Evolutionary conservation across 805 yeast genomes (phyloP).

Genomic region (Yamadazyma scolyti): DNA sequence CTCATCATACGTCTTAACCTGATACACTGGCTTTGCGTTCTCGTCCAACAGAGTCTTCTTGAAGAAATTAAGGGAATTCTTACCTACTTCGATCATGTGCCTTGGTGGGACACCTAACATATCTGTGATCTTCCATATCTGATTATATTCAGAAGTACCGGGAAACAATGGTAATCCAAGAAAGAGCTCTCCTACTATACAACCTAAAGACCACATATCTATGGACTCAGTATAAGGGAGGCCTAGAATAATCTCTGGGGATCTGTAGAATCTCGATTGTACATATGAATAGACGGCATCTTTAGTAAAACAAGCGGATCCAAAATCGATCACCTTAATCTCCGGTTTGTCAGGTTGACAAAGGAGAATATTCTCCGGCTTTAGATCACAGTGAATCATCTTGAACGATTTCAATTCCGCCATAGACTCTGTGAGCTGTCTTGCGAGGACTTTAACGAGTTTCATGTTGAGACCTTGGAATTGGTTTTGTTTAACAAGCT

Average conservation of each 20-base stretch:
- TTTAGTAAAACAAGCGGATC: slow-evolving; percentile 89
- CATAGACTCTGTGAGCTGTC: slow-evolving; percentile 78
- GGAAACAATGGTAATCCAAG: slow-evolving; percentile 93
- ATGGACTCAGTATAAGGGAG: slow-evolving; percentile 89
- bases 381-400: slow-evolving; percentile 92
- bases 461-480: slow-evolving; percentile 85
- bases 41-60: slow-evolving; percentile 31
- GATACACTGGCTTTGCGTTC: slow-evolving; percentile 24
- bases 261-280: slow-evolving; percentile 88
- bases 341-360: slow-evolving; percentile 79
- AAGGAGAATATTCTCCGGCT: slow-evolving; percentile 90
- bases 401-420: slow-evolving; percentile 76
- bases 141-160: slow-evolving; percentile 91
- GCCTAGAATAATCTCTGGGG: slow-evolving; percentile 92
- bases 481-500: slow-evolving; percentile 86
- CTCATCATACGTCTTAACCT: slow-evolving; percentile 33
- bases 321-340: slow-evolving; percentile 92
- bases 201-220: slow-evolving; percentile 97
- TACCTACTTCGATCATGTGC: slow-evolving; percentile 97
- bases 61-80: slow-evolving; percentile 69
- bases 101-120: slow-evolving; percentile 85
- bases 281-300: slow-evolving; percentile 88
- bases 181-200: slow-evolving; percentile 86
- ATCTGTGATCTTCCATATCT: slow-evolving; percentile 73
- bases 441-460: slow-evolving; percentile 71